A percentile compares a stretch with the other conserved stretches of the same genome.
Evolutionary conservation across 352 stramenopile genomes (phyloP).

Genomic region (Peronospora destructor): DNA sequence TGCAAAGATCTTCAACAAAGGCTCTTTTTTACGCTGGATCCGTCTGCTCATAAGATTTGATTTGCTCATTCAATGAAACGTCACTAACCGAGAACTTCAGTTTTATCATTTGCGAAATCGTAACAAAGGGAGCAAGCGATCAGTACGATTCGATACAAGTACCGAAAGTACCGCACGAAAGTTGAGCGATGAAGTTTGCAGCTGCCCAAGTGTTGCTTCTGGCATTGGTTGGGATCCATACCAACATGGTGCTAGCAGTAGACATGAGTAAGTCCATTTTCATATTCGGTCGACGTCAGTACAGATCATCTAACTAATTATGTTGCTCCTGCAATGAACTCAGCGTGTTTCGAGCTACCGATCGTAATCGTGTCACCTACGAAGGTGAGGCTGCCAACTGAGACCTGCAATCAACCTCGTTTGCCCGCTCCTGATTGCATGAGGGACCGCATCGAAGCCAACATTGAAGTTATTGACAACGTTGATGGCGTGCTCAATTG

Average conservation of each 20-base stretch:
- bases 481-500: constrained; percentile 37
- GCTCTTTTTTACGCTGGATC: not conserved
- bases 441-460: constrained; percentile 32
- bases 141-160: not conserved
- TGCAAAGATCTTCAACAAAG: not conserved
- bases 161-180: not conserved
- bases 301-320: constrained; percentile 5
- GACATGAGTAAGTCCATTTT: constrained; percentile 18
- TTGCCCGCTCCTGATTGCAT: constrained; percentile 44
- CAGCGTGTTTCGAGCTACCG: constrained; percentile 47
- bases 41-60: not conserved
- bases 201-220: constrained; percentile 10
- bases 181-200: constrained; percentile 10
- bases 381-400: constrained; percentile 36
- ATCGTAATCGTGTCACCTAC: constrained; percentile 43
- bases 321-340: not conserved
- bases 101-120: constrained; percentile 17
- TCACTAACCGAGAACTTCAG: not conserved
- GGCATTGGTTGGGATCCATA: constrained; percentile 1
- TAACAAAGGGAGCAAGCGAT: constrained; percentile 7
- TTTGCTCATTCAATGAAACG: not conserved
- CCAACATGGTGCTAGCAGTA: constrained; percentile 6
- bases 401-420: constrained; percentile 43
- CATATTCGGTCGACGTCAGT: not conserved
- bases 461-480: constrained; percentile 52